phyloP scores from a whole-genome alignment of 257 asterid species.

The Eucommia ulmoides region DNA sequence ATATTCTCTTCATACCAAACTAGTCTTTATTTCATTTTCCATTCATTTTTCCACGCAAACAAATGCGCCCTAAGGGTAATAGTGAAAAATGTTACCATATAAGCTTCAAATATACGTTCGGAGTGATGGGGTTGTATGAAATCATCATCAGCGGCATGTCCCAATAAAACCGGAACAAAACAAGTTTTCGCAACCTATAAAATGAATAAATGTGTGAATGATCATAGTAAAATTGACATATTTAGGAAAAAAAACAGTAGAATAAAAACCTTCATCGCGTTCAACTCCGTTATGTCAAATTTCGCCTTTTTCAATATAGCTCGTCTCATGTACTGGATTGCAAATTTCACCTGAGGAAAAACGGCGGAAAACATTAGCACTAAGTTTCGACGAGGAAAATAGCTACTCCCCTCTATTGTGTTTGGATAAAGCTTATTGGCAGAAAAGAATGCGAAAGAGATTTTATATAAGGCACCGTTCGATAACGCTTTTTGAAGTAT shows the following conservation, averaged over 20 bases:
- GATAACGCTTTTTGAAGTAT: no score
- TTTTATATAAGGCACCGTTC: no score
- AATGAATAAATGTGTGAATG: constrained; percentile 3
- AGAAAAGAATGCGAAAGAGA: no score
- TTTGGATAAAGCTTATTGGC: no score
- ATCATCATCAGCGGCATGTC: constrained; percentile 85
- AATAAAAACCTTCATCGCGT: constrained; percentile 59
- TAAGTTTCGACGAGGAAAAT: no score
- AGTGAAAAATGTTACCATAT: constrained; percentile 49
- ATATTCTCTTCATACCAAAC: no score
- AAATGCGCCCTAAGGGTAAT: no score
- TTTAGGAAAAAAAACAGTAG: not conserved
- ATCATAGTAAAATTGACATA: not conserved
- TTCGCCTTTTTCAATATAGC: constrained; percentile 75
- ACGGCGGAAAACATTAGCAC: no score
- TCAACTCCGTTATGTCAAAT: constrained; percentile 72
- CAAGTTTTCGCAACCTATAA: constrained; percentile 74
- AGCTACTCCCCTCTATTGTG: no score
- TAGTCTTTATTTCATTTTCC: no score
- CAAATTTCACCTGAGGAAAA: constrained; percentile 66
- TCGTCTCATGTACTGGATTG: constrained; percentile 81
- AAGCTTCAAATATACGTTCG: constrained; percentile 67
- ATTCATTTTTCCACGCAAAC: no score
- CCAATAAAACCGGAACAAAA: constrained; percentile 80
- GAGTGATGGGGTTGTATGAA: constrained; percentile 94